Evolutionary conservation across 2,329 filamentous ascomycete genomes (phyloP).

Genomic region (Spiromastix sp.): DNA sequence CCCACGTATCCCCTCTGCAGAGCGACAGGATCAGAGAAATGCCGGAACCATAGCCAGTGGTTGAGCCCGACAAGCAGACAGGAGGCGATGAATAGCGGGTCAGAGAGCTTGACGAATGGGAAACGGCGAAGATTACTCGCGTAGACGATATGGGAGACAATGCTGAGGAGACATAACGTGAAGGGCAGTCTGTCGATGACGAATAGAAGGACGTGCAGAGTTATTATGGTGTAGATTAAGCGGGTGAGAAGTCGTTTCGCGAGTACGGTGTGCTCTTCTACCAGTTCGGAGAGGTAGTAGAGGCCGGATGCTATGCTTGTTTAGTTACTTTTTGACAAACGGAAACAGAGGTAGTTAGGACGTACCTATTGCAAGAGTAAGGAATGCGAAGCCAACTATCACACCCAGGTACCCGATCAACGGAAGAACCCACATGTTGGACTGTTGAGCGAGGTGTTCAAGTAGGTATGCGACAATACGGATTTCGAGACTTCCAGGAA

Average conservation of each 20-base stretch:
- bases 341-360: slow-evolving; percentile 1
- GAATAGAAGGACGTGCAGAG: slow-evolving; percentile 61
- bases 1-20: slow-evolving; percentile 36
- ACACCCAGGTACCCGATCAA: slow-evolving; percentile 83
- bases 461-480: no score
- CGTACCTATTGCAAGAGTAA: slow-evolving; percentile 81
- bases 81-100: slow-evolving; percentile 75
- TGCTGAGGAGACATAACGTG: slow-evolving; percentile 60
- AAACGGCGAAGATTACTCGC: slow-evolving; percentile 72
- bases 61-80: slow-evolving; percentile 80
- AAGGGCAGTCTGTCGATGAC: slow-evolving; percentile 80
- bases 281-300: slow-evolving; percentile 95
- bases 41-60: slow-evolving; percentile 91
- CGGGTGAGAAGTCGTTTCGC: slow-evolving; percentile 77
- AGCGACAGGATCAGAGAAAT: slow-evolving; percentile 59
- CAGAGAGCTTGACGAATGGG: slow-evolving; percentile 70
- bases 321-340: slow-evolving; percentile 4
- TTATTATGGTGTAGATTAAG: slow-evolving; percentile 75
- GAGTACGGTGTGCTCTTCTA: slow-evolving; percentile 93
- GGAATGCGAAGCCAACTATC: slow-evolving; percentile 79
- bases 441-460: no score
- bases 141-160: slow-evolving; percentile 76
- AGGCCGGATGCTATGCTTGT: slow-evolving; percentile 70
- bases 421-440: slow-evolving; percentile 86
- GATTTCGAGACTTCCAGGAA: no score